Base-by-base conservation (phyloP, 2,329 filamentous ascomycete species). In the Sclerotinia trifoliorum region DNA sequence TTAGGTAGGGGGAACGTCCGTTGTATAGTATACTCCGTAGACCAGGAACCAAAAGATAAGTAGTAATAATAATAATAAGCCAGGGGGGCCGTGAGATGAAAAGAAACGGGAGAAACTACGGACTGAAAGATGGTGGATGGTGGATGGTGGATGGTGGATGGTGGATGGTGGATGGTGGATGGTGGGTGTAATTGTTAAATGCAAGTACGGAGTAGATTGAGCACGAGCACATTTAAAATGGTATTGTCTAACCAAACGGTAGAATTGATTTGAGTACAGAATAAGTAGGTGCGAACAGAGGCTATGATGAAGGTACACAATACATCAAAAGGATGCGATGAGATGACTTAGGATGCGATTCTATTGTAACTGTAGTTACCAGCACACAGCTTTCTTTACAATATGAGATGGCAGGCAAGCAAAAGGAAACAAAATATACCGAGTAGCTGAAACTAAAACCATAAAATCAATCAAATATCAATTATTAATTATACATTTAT, bases 311-410 rank as follows among this genome's bases (percentile, higher is more conserved):
- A 61, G 26, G 26, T 32, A 35, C 13, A 61, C 24, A 2, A 35
- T 61, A 42, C n/a, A 66, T 55, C 21, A 61, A 66, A 44, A 49
- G 65, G 65, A 61, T 66, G 65, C 39, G 32, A 49, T 49, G 26
- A 24, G 44, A 49, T 49, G 29, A 35, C 48, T 49, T 46, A 24
- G 58, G 44, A 35, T 48, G 44, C 17, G 19, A 61, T 17, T 56
- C 29, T 61, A 49, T 49, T 24, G 58, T 24, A 49, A 24, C 26
- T 35, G 5, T 49, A 15, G 57, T 61, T 35, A 49, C 57, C 15
- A 35, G 49, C 58, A 32, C 49, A 49, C 44, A 61, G 35, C 55
- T 26, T 44, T 6, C 49, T 17, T 5, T 42, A 42, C 24, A 19
- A 42, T 19, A 7, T 26, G 24, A n/a, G 19, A 48, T 32, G 42